These are phyloP conservation scores for Epithemia pelagica DNA, from an alignment of 108 stramenopile species.

Conservation along the genomic window DNA sequence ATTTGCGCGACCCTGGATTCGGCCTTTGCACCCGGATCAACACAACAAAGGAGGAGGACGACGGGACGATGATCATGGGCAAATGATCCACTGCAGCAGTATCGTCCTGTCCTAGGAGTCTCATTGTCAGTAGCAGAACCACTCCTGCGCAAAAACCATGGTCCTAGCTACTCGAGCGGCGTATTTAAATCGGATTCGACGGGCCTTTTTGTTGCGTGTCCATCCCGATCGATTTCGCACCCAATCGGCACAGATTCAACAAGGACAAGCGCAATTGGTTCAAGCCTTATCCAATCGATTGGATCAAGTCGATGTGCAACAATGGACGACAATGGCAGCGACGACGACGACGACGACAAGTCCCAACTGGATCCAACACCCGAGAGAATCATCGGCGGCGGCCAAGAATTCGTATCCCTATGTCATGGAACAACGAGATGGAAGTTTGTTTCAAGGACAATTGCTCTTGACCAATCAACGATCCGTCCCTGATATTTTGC, in stretches of 20 bases:
- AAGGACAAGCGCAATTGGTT: constrained; percentile 56
- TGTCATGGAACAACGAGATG: constrained; percentile 63
- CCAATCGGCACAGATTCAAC: constrained; percentile 31
- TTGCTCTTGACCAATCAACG: constrained; percentile 35
- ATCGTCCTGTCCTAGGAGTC: too few species aligned
- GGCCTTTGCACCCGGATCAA: too few species aligned
- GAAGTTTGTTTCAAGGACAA: constrained; percentile 35
- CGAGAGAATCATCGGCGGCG: too few species aligned
- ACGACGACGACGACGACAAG: background rate
- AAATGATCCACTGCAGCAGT: too few species aligned
- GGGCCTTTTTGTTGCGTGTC: constrained; percentile 73
- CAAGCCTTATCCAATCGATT: constrained; percentile 55
- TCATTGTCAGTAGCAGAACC: too few species aligned
- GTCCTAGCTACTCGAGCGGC: constrained; percentile 22
- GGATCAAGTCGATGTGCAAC: constrained; percentile 42
- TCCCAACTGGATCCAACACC: too few species aligned
- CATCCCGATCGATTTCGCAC: constrained; percentile 82
- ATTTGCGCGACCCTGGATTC: too few species aligned
- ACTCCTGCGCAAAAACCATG: too few species aligned
- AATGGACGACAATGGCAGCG: constrained; percentile 19
- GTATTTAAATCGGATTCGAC: constrained; percentile 57
- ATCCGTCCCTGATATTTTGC: constrained; percentile 45
- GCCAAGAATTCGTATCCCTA: constrained; percentile 23
- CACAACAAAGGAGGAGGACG: too few species aligned
- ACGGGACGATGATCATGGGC: too few species aligned